Percentiles rank a stretch among this genome's conserved stretches.
Conservation (phyloP, 345 rosid genomes). For the Populus pruinosa region DNA sequence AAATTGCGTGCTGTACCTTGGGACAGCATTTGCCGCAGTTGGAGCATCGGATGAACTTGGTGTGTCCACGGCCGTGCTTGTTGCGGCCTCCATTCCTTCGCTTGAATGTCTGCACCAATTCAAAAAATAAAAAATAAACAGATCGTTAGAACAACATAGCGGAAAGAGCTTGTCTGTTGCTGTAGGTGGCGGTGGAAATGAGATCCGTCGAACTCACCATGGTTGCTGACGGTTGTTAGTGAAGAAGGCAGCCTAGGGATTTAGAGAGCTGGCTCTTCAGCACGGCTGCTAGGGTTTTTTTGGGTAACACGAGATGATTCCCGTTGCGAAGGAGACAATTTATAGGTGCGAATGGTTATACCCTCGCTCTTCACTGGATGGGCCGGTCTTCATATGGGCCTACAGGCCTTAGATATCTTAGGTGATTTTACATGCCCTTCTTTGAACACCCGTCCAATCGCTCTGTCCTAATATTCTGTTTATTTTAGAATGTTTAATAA, state of each 20-base stretch:
- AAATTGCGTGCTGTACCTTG: conserved; percentile 34
- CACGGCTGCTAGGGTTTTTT: conserved; percentile 12
- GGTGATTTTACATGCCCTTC: too few relatives aligned
- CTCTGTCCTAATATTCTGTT: too few relatives aligned
- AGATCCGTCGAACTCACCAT: neutral
- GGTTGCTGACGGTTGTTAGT: neutral
- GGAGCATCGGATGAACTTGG: conserved; percentile 84
- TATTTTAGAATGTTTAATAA: too few relatives aligned
- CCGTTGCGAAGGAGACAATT: neutral
- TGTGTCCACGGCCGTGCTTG: conserved; percentile 95
- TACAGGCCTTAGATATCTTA: neutral
- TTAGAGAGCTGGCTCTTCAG: neutral
- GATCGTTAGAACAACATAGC: neutral
- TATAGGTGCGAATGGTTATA: neutral
- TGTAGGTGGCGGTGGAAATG: neutral
- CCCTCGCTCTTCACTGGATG: neutral
- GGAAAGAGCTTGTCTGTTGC: too few relatives aligned
- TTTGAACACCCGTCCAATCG: too few relatives aligned
- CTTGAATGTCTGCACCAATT: conserved; percentile 64
- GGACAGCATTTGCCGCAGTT: conserved; percentile 98
- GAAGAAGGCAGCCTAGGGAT: neutral
- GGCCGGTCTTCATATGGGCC: neutral
- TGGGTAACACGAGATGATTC: neutral
- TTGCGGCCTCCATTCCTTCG: conserved; percentile 91
- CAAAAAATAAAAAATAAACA: neutral